Conservation (phyloP, 768 basidiomycete genomes). For the Kockovaella imperatae region DNA sequence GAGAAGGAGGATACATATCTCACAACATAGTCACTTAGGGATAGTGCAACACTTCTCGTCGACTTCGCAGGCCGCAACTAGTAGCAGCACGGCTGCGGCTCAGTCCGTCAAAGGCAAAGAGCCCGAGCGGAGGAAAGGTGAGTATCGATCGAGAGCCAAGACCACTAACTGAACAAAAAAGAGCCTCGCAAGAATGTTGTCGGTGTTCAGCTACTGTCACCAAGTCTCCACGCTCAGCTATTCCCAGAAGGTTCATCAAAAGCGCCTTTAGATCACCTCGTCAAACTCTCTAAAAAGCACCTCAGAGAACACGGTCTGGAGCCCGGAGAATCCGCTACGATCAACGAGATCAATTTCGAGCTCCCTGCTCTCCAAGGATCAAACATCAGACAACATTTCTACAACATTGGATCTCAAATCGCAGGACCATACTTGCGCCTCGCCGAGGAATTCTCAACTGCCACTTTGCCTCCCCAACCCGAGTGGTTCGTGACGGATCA, state of each 20-base stretch:
- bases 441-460: constrained; percentile 54
- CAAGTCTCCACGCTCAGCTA: constrained; percentile 69
- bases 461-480: constrained; percentile 58
- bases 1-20: too few relatives aligned
- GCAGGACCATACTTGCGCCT: constrained; percentile 73
- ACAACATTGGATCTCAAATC: constrained; percentile 60
- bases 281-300: constrained; percentile 72
- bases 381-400: constrained; percentile 81
- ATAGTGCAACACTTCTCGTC: too few relatives aligned
- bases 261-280: constrained; percentile 54
- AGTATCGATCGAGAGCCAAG: too few relatives aligned
- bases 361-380: constrained; percentile 75
- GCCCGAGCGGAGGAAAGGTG: too few relatives aligned
- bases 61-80: too few relatives aligned
- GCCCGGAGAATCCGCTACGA: constrained; percentile 65
- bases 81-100: too few relatives aligned
- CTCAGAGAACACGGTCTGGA: constrained; percentile 74
- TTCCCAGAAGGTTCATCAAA: constrained; percentile 56
- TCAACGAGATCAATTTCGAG: constrained; percentile 72
- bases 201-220: constrained; percentile 88
- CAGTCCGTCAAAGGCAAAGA: constrained; percentile 1
- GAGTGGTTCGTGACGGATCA: constrained; percentile 50
- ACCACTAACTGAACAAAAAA: too few relatives aligned
- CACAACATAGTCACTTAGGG: too few relatives aligned
- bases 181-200: constrained; percentile 59